Conservation (phyloP, 768 basidiomycete genomes). For the Calocybe cyanea region DNA sequence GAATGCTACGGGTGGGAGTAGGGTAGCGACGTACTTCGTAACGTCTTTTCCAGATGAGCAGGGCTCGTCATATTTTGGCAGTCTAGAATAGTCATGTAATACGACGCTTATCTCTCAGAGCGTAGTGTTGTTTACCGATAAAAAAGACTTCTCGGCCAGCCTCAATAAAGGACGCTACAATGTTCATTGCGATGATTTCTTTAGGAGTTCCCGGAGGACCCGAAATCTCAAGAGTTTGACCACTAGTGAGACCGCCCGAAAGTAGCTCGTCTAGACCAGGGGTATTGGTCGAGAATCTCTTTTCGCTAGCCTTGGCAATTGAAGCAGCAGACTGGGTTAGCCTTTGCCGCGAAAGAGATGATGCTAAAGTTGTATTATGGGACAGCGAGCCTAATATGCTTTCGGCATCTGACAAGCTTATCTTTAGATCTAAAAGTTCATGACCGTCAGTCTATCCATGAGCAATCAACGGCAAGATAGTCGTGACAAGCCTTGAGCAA, state of each 20-base stretch:
- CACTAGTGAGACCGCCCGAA: slow-evolving; percentile 57
- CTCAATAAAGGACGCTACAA: slow-evolving; percentile 46
- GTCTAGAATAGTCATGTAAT: slow-evolving; percentile 28
- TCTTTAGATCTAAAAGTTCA: slow-evolving; percentile 43
- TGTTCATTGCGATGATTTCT: slow-evolving; percentile 47
- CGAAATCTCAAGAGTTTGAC: slow-evolving; percentile 67
- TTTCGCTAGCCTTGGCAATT: slow-evolving; percentile 21
- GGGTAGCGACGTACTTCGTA: slow-evolving; percentile 23
- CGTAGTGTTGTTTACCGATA: slow-evolving; percentile 44
- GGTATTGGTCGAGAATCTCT: slow-evolving; percentile 39
- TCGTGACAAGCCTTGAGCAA: slow-evolving; percentile 44
- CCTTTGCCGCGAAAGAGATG: slow-evolving; percentile 17
- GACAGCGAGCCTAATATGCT: slow-evolving; percentile 37
- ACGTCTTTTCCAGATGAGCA: slow-evolving; percentile 21
- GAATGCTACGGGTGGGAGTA: slow-evolving; percentile 7
- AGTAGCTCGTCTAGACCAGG: slow-evolving; percentile 54
- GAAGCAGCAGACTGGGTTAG: slow-evolving; percentile 59
- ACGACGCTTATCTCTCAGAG: neutral
- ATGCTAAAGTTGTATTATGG: slow-evolving; percentile 24
- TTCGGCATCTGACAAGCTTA: slow-evolving; percentile 42
- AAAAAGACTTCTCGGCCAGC: slow-evolving; percentile 54
- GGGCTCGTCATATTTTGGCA: slow-evolving; percentile 41
- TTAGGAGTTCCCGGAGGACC: slow-evolving; percentile 74
- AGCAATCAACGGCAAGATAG: neutral
- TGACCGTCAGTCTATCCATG: too few species aligned